A percentile compares a stretch with the other conserved stretches of the same genome.
phyloP scores from a whole-genome alignment of 192 early-diverging fungal species.

The Backusella parvicylindrica region DNA sequence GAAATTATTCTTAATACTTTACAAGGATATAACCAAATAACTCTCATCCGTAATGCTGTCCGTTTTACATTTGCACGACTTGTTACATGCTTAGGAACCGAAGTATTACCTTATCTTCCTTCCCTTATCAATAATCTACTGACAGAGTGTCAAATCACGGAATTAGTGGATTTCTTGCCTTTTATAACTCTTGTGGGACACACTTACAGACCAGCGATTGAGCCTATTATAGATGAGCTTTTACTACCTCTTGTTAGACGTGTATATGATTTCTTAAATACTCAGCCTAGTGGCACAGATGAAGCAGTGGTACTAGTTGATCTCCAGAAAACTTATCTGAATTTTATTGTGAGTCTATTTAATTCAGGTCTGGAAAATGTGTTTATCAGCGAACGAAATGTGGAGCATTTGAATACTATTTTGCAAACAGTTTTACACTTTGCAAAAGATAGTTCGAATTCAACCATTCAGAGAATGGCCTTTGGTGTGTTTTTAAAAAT shows the following conservation, averaged over 20 bases:
- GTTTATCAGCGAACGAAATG: constrained; percentile 69
- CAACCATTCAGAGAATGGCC: constrained; percentile 58
- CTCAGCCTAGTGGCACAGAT: constrained; percentile 82
- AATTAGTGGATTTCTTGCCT: constrained; percentile 81
- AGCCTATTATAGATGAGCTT: constrained; percentile 69
- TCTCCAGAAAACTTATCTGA: constrained; percentile 79
- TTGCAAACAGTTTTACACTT: constrained; percentile 67
- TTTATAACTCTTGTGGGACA: constrained; percentile 80
- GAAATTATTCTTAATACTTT: constrained; percentile 72
- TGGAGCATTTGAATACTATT: constrained; percentile 54
- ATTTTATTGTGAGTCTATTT: constrained; percentile 76
- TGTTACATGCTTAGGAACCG: constrained; percentile 81
- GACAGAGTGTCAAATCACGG: constrained; percentile 68
- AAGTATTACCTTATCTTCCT: constrained; percentile 78
- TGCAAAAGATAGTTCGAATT: constrained; percentile 59
- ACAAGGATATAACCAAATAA: constrained; percentile 55
- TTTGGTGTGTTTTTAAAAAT: constrained; percentile 70
- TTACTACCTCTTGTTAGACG: constrained; percentile 77
- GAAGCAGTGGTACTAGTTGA: constrained; percentile 74
- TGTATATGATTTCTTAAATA: constrained; percentile 82
- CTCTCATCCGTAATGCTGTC: constrained; percentile 66
- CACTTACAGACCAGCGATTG: constrained; percentile 82
- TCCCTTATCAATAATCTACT: constrained; percentile 76
- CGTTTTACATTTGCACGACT: constrained; percentile 80
- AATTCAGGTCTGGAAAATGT: constrained; percentile 75